Conservation (phyloP, 495 filamentous ascomycete genomes). For the Neurospora terricola region DNA sequence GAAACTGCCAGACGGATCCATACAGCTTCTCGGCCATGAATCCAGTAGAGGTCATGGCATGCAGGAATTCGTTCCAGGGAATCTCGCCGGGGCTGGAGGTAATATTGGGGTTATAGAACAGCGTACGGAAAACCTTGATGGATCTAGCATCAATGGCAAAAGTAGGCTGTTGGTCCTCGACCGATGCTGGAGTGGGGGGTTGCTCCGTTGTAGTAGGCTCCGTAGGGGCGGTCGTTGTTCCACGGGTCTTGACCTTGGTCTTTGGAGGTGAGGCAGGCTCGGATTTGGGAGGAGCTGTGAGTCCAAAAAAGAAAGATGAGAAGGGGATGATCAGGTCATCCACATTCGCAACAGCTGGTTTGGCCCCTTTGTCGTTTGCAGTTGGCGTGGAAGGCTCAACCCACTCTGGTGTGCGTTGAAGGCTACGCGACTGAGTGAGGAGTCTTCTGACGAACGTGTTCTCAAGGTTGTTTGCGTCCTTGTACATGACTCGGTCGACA, state of each 20-base stretch:
- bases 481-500: constrained; percentile 3
- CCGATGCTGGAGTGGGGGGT: not conserved
- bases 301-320: constrained; percentile 8
- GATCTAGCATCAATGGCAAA: constrained; percentile 34
- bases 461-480: not conserved
- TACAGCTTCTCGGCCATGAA: constrained; percentile 41
- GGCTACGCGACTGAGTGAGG: constrained; percentile 21
- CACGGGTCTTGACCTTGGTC: constrained; percentile 34
- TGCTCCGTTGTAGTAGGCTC: not conserved
- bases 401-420: constrained; percentile 43
- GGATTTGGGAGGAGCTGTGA: not conserved
- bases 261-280: constrained; percentile 4
- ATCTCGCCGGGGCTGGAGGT: constrained; percentile 27
- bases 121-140: constrained; percentile 17
- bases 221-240: constrained; percentile 9
- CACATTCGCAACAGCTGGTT: not conserved
- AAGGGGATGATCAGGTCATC: constrained; percentile 12
- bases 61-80: constrained; percentile 43
- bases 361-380: not conserved
- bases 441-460: constrained; percentile 14
- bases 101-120: constrained; percentile 14
- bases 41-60: constrained; percentile 38
- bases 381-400: constrained; percentile 21
- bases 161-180: constrained; percentile 12
- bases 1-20: constrained; percentile 45